A percentile compares a stretch with the other conserved stretches of the same genome.
phyloP scores from a whole-genome alignment of 768 basidiomycete genomes.

The Mycena belliarum region DNA sequence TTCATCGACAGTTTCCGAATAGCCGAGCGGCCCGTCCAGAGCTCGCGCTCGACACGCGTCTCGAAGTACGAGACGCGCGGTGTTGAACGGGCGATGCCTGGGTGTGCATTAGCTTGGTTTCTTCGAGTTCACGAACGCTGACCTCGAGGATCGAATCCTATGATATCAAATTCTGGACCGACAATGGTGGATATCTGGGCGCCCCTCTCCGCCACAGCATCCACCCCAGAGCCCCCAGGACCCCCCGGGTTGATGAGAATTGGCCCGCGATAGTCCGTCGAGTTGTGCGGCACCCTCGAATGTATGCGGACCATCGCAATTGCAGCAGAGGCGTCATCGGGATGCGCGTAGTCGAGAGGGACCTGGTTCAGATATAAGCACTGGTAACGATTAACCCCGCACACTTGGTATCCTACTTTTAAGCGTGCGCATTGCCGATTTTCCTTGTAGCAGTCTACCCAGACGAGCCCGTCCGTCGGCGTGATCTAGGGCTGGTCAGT shows the following conservation, averaged over 20 bases:
- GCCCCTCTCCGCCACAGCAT: not conserved
- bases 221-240: slow-evolving; percentile 23
- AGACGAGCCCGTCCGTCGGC: slow-evolving; percentile 6
- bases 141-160: slow-evolving; percentile 28
- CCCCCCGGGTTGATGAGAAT: slow-evolving; percentile 26
- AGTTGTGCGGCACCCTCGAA: slow-evolving; percentile 10
- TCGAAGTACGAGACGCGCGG: slow-evolving; percentile 12
- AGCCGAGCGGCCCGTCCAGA: not conserved
- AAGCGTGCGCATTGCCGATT: not conserved
- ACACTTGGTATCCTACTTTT: not conserved
- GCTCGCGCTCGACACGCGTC: slow-evolving; percentile 7
- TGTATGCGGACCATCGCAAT: slow-evolving; percentile 20
- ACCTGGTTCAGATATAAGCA: slow-evolving; percentile 1
- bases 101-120: too few species aligned
- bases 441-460: slow-evolving; percentile 1
- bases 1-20: not conserved
- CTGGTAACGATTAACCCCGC: not conserved
- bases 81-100: slow-evolving; percentile 7
- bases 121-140: too few species aligned
- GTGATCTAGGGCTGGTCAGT: not conserved
- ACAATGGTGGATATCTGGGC: slow-evolving; percentile 2
- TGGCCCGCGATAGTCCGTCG: slow-evolving; percentile 19
- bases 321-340: slow-evolving; percentile 11
- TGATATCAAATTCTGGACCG: slow-evolving; percentile 22
- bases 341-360: slow-evolving; percentile 20